Conservation (phyloP, 257 asterid species). For the Jacaranda mimosifolia region DNA sequence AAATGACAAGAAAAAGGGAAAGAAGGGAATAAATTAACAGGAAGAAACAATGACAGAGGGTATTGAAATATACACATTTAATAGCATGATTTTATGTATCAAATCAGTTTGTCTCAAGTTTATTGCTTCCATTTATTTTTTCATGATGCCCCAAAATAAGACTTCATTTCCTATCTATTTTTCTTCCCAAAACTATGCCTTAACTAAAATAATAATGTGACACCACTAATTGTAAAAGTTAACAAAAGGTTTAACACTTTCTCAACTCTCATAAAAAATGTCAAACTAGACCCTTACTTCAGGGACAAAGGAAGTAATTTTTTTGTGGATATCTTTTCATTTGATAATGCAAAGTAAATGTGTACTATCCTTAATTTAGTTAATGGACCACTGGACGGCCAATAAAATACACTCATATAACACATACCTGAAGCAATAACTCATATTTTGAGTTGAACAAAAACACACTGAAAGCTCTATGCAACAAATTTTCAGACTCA, state of each 20-base stretch:
- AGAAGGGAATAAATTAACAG: neutral
- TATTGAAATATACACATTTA: neutral
- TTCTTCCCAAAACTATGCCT: neutral
- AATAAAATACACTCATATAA: neutral
- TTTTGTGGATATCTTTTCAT: neutral
- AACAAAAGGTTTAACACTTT: too few species aligned
- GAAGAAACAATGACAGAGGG: too few species aligned
- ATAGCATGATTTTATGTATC: neutral
- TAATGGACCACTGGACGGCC: too few species aligned
- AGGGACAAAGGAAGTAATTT: neutral
- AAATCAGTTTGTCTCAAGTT: neutral
- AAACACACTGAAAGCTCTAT: slow-evolving; percentile 97
- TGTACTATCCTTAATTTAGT: neutral
- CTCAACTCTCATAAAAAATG: too few species aligned
- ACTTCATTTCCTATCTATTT: neutral
- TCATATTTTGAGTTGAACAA: slow-evolving; percentile 88
- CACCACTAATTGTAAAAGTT: neutral
- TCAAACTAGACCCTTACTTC: neutral
- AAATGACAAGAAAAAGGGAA: neutral
- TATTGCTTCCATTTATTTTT: neutral
- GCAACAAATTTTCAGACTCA: slow-evolving; percentile 77
- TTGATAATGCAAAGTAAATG: neutral
- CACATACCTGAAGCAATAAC: slow-evolving; percentile 88
- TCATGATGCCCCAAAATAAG: neutral
- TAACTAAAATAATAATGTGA: neutral